Base-by-base conservation (phyloP, 371 early-diverging fungal genomes). In the Choanephora cucurbitarum region DNA sequence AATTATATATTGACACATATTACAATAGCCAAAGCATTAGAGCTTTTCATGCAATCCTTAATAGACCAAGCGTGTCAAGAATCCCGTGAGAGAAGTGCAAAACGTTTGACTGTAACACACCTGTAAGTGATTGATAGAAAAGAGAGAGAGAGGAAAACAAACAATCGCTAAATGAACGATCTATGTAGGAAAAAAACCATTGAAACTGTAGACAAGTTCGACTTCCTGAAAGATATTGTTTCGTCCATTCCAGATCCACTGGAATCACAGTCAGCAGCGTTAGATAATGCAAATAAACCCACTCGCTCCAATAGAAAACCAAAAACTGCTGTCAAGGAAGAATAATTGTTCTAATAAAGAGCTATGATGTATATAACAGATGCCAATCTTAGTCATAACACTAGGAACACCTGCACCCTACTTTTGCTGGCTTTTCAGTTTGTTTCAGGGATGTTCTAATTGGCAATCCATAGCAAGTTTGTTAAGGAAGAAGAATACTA, bases 11-110 rank as follows among this genome's bases (percentile, higher is more conserved):
- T 49, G 45, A 48, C 41, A 43, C 58, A 21, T 52, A 17, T 37
- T 7, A 17, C 15, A 21, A 19, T 70, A 91, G 92, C 95, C 21
- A 94, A 95, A 66, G 92, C 95, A 9, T 75, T 98, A 34, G 98
- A 98, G 68, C 79, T 93, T 40, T 98, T 98, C 58, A 91, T 98
- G 90, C 91, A 93, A 59, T 83, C 89, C 0, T 77, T 98, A 41
- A 86, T 97, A 45, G 90, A 91, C 52, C 91, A 92, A 55, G 87
- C 95, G 4, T 86, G 89, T 68, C 84, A 87, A 60, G 91, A 94
- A 67, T 87, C 96, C 39, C 85, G 89, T 43, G 71, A 77, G 32
- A 75, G 91, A 57, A 85, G 84, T 50, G 86, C 91, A 22, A 94
- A 93, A 60, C 90, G 91, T 55, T 73, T 98, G 69, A 82, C 92